Evolutionary conservation across 495 filamentous ascomycete species (phyloP), one percentile per base, ranked within the genome.

Genomic region (Penicillium salamii): DNA sequence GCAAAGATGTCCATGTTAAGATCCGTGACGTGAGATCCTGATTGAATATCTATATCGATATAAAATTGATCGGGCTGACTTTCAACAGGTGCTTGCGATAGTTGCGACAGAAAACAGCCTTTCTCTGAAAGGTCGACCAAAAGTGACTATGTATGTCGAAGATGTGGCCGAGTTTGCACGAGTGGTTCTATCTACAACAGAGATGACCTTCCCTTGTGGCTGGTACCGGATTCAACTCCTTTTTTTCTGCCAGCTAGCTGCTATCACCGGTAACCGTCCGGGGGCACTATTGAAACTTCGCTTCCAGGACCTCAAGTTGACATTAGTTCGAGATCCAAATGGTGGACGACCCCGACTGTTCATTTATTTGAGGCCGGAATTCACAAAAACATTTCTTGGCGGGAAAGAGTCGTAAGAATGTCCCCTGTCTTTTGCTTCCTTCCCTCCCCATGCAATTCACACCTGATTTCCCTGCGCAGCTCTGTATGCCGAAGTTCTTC

Each of bases 181-280:
- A 20, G 57, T 65, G 11, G 42, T 67, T 13, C 42, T 75, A 31
- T 52, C 50, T 7, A 74, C 58, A 21, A 71, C 44, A 7, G 55
- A 74, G 50, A 67, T 58, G 42, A 68, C 45, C 3, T 75, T 67
- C 57, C 12, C 34, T 24, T 60, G 39, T 58, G 58, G 67, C 23
- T 65, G 50, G 62, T 51, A 51, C 7, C 56, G 60, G 11, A 66
- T 72, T 33, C 42, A 75, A 37, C 46, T 69, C 7, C 59, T 58
- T 34, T 48, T 75, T 48, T 73, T 65, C 54, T 61, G 37, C 45
- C 50, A 75, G 50, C 62, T 75, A 11, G 65, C 57, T 7, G 58
- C 60, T 32, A 63, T 72, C 33, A 71, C 66, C 15, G 57, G 18
- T 21, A 73, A 56, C 49, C 58, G 59, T 36, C 68, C 60, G 5